Evolutionary conservation across 2,329 filamentous ascomycete species (phyloP).

Genomic region (Xylariaceae sp.): DNA sequence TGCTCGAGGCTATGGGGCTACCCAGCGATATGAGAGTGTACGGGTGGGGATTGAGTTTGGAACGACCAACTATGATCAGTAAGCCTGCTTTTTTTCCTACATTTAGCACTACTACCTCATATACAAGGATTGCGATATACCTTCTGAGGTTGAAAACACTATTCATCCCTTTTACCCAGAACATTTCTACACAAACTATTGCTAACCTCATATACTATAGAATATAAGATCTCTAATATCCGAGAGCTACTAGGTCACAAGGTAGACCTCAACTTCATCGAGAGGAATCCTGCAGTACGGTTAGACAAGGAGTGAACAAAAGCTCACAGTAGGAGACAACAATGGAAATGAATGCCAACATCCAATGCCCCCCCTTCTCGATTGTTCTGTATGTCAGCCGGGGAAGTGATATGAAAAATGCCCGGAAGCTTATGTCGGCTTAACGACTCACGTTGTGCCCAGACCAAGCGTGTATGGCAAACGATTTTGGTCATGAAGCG

Average conservation of each 20-base stretch:
- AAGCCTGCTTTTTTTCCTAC: not conserved
- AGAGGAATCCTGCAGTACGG: conserved; percentile 17
- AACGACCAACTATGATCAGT: conserved; percentile 93
- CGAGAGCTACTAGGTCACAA: conserved; percentile 24
- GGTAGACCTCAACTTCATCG: conserved; percentile 31
- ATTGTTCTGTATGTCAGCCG: too few species aligned
- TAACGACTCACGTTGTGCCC: too few species aligned
- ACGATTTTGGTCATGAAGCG: too few species aligned
- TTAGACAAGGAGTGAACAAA: conserved; percentile 19
- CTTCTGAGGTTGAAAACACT: too few species aligned
- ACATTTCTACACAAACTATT: not conserved
- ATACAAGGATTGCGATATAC: not conserved
- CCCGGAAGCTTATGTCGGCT: too few species aligned
- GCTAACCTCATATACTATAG: conserved; percentile 5
- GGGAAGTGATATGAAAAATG: too few species aligned
- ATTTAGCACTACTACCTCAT: not conserved
- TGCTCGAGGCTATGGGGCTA: conserved; percentile 93
- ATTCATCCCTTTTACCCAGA: not conserved
- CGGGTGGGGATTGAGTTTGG: conserved; percentile 89
- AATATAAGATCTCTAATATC: conserved; percentile 24
- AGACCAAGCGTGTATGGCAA: too few species aligned
- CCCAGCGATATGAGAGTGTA: conserved; percentile 92
- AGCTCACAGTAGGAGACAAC: too few species aligned
- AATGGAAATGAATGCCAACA: too few species aligned
- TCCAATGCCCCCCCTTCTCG: too few species aligned